phyloP scores from a whole-genome alignment of 108 stramenopile species.

The Skeletonema potamos region DNA sequence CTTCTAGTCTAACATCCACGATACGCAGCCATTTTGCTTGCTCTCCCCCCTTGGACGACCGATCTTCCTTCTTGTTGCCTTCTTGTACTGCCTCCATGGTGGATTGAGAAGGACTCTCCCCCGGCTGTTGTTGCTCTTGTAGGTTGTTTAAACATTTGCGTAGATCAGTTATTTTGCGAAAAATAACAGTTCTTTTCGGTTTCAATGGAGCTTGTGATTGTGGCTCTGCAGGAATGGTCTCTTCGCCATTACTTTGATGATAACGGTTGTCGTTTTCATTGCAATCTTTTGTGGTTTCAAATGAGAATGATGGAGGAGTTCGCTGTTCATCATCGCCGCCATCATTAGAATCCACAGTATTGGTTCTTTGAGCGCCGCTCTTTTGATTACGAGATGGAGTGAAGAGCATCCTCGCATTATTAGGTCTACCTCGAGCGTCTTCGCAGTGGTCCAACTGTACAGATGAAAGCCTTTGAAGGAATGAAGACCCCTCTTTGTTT shows the following conservation, averaged over 20 bases:
- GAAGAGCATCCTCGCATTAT: not conserved
- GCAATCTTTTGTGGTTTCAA: not conserved
- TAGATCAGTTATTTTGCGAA: slow-evolving; percentile 41
- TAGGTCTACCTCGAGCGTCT: not conserved
- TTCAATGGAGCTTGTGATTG: slow-evolving; percentile 16
- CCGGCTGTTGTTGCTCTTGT: not conserved
- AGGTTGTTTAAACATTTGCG: slow-evolving; percentile 5
- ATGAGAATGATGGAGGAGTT: slow-evolving; percentile 2
- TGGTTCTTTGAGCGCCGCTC: not conserved
- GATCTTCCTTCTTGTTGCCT: not conserved
- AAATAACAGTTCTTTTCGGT: slow-evolving; percentile 29
- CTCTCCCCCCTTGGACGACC: slow-evolving; percentile 22
- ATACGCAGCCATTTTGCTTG: slow-evolving; percentile 32
- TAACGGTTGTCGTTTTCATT: not conserved
- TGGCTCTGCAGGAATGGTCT: not conserved
- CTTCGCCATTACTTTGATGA: not conserved
- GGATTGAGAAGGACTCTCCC: not conserved
- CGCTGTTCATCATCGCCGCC: slow-evolving; percentile 4
- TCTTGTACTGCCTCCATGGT: not conserved
- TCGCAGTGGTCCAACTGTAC: not conserved
- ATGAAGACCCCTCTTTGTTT: slow-evolving; percentile 1
- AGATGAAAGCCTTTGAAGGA: not conserved
- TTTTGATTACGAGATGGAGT: not conserved
- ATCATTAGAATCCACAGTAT: not conserved
- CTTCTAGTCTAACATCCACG: slow-evolving; percentile 32